Base-by-base conservation (phyloP, 495 filamentous ascomycete species). In the Parachaetomium inaequale region DNA sequence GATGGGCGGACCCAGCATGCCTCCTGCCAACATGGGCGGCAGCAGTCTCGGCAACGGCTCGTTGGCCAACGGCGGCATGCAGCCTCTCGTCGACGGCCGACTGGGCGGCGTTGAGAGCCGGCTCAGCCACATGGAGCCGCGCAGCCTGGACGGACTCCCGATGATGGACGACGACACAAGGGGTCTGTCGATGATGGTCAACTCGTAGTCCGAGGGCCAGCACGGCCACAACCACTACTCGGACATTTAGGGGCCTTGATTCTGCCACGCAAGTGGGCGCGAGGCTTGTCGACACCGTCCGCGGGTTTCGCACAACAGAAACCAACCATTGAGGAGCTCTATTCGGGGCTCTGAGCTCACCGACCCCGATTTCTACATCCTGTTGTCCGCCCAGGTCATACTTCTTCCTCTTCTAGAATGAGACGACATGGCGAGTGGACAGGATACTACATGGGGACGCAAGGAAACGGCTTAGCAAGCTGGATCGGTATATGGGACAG, bases 91-190 rank as follows among this genome's bases (percentile, higher is more conserved):
- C 6, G 75, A 80, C 46, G 68, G 63, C 34, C 75, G 74, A 25
- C 65, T 81, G 55, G 69, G 62, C 60, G 68, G 70, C 34, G 61
- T 81, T 23, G 78, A 81, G 51, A 68, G 70, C 28, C 70, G 74
- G n/a, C 63, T 79, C 63, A 69, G 64, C 31, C 72, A 69, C 32
- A 72, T 79, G 63, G 77, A 81, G 58, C 64, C 70, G 14, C 73
- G 73, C 19, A 68, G 72, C 34, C 70, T 80, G 66, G 78, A 80
- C 42, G 68, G 66, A n/a, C 42, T 80, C 40, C 75, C 71, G 6
- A 78, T 80, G 77, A 76, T 79, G 64, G 77, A 78, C 21, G 77
- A 79, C 68, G 78, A 78, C 42, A 66, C 74, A 52, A 57, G 64
- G 49, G 63, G 66, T 8, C 51, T 74, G 43, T 63, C 66, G 14